Percentiles rank a stretch among this genome's conserved stretches.
These are phyloP conservation scores for Neofusicoccum umdonicola DNA, from an alignment of 2,329 filamentous ascomycete genomes.

Conservation along the genomic window DNA sequence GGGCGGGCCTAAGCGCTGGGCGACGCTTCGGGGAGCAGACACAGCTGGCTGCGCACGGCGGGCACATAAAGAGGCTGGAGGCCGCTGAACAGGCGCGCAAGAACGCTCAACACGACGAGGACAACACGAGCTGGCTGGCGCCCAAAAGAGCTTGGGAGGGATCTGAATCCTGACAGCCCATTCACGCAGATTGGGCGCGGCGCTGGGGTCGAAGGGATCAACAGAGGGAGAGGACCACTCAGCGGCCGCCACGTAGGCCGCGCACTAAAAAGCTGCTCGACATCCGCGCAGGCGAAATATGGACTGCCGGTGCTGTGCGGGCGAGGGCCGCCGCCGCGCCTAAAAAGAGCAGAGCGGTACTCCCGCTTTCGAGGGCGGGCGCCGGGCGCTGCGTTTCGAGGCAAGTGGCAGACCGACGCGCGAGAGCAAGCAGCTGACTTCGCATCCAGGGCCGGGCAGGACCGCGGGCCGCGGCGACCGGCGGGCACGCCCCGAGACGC, in stretches of 20 bases:
- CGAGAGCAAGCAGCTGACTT: background rate
- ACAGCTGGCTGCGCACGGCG: background rate
- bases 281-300: slow-evolving; percentile 16
- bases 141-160: slow-evolving; percentile 17
- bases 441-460: background rate
- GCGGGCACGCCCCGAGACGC: too few species aligned
- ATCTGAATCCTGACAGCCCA: slow-evolving; percentile 21
- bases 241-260: slow-evolving; percentile 42
- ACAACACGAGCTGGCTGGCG: background rate
- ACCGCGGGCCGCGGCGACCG: too few species aligned
- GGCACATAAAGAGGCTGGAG: slow-evolving; percentile 12
- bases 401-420: background rate
- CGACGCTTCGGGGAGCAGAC: background rate
- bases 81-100: background rate
- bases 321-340: slow-evolving; percentile 17
- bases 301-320: slow-evolving; percentile 15
- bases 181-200: slow-evolving; percentile 23
- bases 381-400: slow-evolving; percentile 3
- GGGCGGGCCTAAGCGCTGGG: slow-evolving; percentile 10
- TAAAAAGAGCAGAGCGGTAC: slow-evolving; percentile 8
- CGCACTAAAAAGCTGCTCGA: slow-evolving; percentile 18
- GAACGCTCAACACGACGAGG: background rate
- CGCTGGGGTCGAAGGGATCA: slow-evolving; percentile 31
- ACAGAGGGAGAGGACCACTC: slow-evolving; percentile 38
- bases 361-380: background rate